Conservation (phyloP, 495 filamentous ascomycete genomes). For the Paragyromitra xinjiangensis region DNA sequence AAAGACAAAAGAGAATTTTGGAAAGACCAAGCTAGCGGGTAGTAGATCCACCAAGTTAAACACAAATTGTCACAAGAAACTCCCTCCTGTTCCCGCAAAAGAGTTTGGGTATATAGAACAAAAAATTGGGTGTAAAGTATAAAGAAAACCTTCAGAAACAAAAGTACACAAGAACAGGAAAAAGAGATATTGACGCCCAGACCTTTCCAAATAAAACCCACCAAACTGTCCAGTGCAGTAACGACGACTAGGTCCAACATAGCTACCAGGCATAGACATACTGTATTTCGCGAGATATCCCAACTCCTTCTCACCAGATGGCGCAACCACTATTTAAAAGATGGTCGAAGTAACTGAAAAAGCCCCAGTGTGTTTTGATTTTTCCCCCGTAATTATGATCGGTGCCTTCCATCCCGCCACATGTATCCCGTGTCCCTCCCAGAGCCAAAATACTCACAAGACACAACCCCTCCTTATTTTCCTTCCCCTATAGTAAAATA, state of each 20-base stretch:
- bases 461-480: neutral
- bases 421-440: neutral
- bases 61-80: slow-evolving; percentile 23
- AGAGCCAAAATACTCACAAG: neutral
- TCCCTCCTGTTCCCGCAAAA: neutral
- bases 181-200: slow-evolving; percentile 48
- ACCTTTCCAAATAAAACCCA: slow-evolving; percentile 47
- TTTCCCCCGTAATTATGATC: slow-evolving; percentile 8
- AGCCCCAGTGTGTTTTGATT: neutral
- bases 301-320: neutral
- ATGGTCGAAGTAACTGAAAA: slow-evolving; percentile 15
- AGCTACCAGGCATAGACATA: slow-evolving; percentile 23
- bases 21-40: neutral
- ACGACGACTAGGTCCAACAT: slow-evolving; percentile 33
- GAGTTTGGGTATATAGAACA: slow-evolving; percentile 47
- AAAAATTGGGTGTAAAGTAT: slow-evolving; percentile 34
- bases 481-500: slow-evolving; percentile 80
- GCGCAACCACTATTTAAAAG: slow-evolving; percentile 15
- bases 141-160: slow-evolving; percentile 34
- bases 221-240: slow-evolving; percentile 9
- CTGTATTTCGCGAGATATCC: slow-evolving; percentile 23
- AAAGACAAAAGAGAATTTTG: slow-evolving; percentile 14
- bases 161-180: slow-evolving; percentile 39
- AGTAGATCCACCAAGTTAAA: slow-evolving; percentile 16
- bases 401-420: slow-evolving; percentile 10